Conservation (phyloP, 2,329 filamentous ascomycete genomes). For the Microdochium paspali region DNA sequence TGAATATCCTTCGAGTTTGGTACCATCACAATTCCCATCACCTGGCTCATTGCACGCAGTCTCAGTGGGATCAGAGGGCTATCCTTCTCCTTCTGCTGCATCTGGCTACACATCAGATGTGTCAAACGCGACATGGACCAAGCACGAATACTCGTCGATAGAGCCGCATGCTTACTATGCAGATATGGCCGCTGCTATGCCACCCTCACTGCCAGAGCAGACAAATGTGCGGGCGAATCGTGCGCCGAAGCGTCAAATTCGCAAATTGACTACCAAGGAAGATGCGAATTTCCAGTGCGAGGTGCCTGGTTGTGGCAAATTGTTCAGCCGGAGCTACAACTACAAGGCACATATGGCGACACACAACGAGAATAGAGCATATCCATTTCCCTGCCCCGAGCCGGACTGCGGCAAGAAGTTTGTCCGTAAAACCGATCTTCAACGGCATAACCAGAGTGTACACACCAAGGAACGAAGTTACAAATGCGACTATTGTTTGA, state of each 20-base stretch:
- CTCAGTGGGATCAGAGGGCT: background rate
- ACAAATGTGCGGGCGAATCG: constrained; percentile 18
- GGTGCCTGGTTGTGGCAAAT: constrained; percentile 61
- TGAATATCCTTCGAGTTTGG: background rate
- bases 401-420: constrained; percentile 65
- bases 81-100: background rate
- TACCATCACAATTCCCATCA: background rate
- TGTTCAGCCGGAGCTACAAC: constrained; percentile 79
- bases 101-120: background rate
- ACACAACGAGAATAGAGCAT: constrained; percentile 65
- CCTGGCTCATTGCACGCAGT: background rate
- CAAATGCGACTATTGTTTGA: constrained; percentile 60
- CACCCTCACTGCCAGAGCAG: constrained; percentile 15
- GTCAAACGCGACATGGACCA: background rate
- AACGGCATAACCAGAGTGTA: constrained; percentile 53
- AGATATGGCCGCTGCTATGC: constrained; percentile 10
- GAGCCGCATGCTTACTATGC: constrained; percentile 23
- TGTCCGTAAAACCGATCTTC: constrained; percentile 73
- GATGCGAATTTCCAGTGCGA: constrained; percentile 65
- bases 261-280: constrained; percentile 53
- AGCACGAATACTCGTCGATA: constrained; percentile 20
- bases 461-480: constrained; percentile 66
- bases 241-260: constrained; percentile 25
- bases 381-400: constrained; percentile 59
- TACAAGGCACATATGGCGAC: constrained; percentile 80